phyloP scores from a whole-genome alignment of 1,284 basidiomycete species.

The Marasmius sp. region DNA sequence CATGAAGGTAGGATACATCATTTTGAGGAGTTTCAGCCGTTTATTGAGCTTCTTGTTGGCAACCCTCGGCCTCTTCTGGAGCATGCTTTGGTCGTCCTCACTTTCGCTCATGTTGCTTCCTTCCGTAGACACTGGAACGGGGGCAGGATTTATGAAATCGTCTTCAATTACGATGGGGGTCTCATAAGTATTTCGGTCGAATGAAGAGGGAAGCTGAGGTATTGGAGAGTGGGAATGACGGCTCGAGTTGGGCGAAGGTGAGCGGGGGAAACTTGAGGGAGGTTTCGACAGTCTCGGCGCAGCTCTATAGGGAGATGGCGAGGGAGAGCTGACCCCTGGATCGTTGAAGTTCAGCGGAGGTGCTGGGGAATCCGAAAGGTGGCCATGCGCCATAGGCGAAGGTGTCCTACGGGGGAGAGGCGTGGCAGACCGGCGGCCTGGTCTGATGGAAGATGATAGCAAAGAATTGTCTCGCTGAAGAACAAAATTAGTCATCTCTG shows the following conservation, averaged over 20 bases:
- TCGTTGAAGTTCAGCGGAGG: too few relatives aligned
- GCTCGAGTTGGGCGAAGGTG: not conserved
- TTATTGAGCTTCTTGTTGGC: not conserved
- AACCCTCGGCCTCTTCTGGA: not conserved
- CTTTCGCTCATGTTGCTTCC: not conserved
- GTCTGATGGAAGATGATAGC: too few relatives aligned
- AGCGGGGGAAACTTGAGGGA: not conserved
- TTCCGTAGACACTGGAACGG: not conserved
- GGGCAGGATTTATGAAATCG: not conserved
- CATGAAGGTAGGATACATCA: slow-evolving; percentile 8
- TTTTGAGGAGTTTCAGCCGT: slow-evolving; percentile 2
- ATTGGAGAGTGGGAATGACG: not conserved
- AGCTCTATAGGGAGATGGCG: not conserved
- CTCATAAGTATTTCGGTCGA: not conserved
- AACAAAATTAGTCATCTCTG: too few relatives aligned
- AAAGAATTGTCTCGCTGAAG: too few relatives aligned
- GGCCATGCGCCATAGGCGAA: too few relatives aligned
- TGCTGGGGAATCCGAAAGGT: too few relatives aligned
- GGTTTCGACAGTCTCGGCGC: not conserved
- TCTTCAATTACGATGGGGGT: not conserved
- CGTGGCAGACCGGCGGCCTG: too few relatives aligned
- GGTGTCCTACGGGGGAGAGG: too few relatives aligned
- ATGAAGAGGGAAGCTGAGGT: not conserved
- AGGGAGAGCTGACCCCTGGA: not conserved
- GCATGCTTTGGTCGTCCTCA: not conserved